Percentiles rank a stretch among this genome's conserved stretches.
Conservation (phyloP, 1,139 yeast genomes). For the Blastobotrys serpentis region DNA sequence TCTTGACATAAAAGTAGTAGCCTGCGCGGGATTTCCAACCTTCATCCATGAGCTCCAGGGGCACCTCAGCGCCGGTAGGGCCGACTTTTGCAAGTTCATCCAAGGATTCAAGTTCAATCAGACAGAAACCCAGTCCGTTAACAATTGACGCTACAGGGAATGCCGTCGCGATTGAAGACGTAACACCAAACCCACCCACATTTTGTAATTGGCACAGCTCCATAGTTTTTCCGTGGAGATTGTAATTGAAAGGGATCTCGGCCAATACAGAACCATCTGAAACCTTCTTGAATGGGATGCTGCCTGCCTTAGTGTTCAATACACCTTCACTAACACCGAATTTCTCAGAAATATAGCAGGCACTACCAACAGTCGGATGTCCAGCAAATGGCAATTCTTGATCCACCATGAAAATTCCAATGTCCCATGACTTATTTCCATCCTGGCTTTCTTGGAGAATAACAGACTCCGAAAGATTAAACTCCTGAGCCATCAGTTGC, state of each 20-base stretch:
- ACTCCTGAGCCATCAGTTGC: conserved; percentile 52
- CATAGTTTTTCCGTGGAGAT: conserved; percentile 11
- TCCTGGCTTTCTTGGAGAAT: conserved; percentile 46
- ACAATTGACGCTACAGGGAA: conserved; percentile 19
- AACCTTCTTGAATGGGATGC: conserved; percentile 15
- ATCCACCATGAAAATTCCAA: conserved; percentile 50
- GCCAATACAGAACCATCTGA: conserved; percentile 13
- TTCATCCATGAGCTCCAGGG: background rate
- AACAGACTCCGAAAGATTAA: conserved; percentile 57
- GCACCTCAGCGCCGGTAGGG: background rate
- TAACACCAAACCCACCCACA: conserved; percentile 9
- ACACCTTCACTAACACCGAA: conserved; percentile 8
- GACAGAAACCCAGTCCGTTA: conserved; percentile 20
- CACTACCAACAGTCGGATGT: conserved; percentile 57
- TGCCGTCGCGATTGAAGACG: background rate
- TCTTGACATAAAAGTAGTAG: conserved; percentile 6
- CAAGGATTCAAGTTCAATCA: conserved; percentile 17
- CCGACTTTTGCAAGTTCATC: conserved; percentile 13
- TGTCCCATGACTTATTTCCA: conserved; percentile 44
- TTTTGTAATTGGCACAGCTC: conserved; percentile 4
- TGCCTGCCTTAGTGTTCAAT: conserved; percentile 19
- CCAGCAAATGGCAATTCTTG: conserved; percentile 59
- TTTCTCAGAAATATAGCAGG: conserved; percentile 23
- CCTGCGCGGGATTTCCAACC: conserved; percentile 4
- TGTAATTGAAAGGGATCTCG: conserved; percentile 16